Evolutionary conservation across 140 eudicot species (phyloP).

Genomic region (Anethum foeniculum): DNA sequence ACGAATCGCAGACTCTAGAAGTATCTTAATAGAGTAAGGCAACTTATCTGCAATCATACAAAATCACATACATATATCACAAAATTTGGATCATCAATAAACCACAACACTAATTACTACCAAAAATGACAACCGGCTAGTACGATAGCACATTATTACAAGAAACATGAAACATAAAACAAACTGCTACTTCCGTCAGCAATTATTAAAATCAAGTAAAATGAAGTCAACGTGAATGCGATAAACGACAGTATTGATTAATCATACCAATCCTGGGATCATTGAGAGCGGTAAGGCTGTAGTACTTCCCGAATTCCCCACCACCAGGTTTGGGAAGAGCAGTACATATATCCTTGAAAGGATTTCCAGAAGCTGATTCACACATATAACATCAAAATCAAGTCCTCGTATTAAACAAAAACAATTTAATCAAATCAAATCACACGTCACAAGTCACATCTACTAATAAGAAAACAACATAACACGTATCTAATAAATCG

Average conservation of each 20-base stretch:
- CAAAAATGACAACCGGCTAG: neutral
- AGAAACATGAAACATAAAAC: neutral
- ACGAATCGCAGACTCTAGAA: conserved; percentile 93
- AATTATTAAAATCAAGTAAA: neutral
- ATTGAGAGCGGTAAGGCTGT: conserved; percentile 92
- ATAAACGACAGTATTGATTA: neutral
- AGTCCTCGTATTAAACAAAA: neutral
- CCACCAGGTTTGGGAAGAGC: conserved; percentile 93
- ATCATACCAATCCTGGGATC: conserved; percentile 90
- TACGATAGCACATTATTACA: neutral
- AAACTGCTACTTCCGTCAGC: neutral
- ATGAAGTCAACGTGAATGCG: neutral
- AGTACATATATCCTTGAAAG: conserved; percentile 80
- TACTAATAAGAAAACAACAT: neutral
- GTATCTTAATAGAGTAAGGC: conserved; percentile 86
- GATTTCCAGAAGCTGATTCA: conserved; percentile 73
- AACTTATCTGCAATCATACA: conserved; percentile 61
- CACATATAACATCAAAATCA: conserved; percentile 5
- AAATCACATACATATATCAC: neutral
- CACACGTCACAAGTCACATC: neutral
- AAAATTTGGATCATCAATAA: neutral
- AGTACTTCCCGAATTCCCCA: conserved; percentile 92
- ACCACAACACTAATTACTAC: neutral
- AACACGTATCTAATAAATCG: neutral
- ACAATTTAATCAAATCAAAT: neutral